A percentile compares a stretch with the other conserved stretches of the same genome.
Evolutionary conservation across 345 rosid species (phyloP).

Genomic region (Salix arbutifolia): DNA sequence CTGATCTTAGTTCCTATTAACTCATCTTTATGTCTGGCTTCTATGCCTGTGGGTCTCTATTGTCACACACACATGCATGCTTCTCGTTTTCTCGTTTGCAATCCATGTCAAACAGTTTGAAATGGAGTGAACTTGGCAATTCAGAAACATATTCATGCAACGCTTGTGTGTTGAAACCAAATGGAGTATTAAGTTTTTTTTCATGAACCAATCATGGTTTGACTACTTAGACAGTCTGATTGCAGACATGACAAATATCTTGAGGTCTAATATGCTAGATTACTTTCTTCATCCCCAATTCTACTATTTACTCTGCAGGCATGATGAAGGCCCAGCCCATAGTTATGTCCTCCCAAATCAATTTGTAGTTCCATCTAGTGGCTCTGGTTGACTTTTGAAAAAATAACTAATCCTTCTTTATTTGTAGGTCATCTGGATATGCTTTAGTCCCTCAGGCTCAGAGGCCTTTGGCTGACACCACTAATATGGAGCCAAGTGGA

Average conservation of each 20-base stretch:
- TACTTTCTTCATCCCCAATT: background rate
- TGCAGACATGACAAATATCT: background rate
- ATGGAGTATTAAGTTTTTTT: background rate
- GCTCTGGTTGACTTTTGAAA: background rate
- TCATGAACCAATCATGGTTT: background rate
- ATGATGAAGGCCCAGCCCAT: background rate
- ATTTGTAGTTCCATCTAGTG: background rate
- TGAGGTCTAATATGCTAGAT: background rate
- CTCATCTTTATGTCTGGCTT: background rate
- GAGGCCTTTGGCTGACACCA: conserved; percentile 23
- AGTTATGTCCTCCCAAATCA: background rate
- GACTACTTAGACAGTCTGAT: background rate
- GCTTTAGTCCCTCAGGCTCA: conserved; percentile 36
- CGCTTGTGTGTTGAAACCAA: background rate
- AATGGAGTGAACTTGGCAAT: background rate
- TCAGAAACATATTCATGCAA: background rate
- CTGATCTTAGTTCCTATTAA: background rate
- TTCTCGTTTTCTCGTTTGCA: background rate
- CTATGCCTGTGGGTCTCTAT: background rate
- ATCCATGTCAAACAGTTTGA: background rate
- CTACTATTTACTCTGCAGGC: background rate
- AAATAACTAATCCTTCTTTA: background rate
- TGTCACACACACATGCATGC: background rate
- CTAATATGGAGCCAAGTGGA: conserved; percentile 25
- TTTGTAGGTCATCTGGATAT: conserved; percentile 59